Percentiles rank a stretch among this genome's conserved stretches.
Conservation (phyloP, 169 alveolate genomes). For the Eimeria praecox region DNA sequence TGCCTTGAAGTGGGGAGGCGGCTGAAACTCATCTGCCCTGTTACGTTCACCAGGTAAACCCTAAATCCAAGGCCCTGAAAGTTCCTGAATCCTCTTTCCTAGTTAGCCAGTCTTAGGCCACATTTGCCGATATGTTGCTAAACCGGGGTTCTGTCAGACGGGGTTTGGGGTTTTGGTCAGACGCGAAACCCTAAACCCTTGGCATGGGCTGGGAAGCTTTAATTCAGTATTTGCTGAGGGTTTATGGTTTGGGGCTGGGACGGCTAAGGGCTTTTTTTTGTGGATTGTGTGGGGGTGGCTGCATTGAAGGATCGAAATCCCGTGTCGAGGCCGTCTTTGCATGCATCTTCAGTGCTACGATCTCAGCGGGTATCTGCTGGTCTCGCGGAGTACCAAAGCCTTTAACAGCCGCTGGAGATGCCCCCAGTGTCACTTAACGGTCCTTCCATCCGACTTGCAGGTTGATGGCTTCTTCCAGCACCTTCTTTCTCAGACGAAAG, state of each 20-base stretch:
- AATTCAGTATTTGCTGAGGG: background rate
- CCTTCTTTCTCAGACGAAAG: conserved; percentile 80
- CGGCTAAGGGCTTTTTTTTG: background rate
- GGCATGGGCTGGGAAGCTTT: background rate
- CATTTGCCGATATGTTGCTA: conserved; percentile 6
- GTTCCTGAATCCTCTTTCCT: background rate
- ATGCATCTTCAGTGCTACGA: conserved; percentile 96
- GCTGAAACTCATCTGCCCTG: conserved; percentile 90
- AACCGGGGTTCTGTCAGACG: too few relatives aligned
- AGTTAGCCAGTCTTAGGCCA: background rate
- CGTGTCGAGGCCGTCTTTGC: conserved; percentile 94
- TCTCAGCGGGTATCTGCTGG: conserved; percentile 91
- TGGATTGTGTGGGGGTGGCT: background rate
- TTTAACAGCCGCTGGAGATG: conserved; percentile 96
- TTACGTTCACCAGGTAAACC: conserved; percentile 87
- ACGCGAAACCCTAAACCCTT: background rate
- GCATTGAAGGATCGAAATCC: conserved; percentile 89
- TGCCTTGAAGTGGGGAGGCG: conserved; percentile 89
- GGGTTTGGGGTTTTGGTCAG: background rate
- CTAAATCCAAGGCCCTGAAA: background rate
- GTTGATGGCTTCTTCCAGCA: conserved; percentile 91
- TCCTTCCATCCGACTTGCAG: conserved; percentile 92
- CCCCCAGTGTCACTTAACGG: conserved; percentile 93
- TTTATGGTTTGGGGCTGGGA: too few relatives aligned
- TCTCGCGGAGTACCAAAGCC: conserved; percentile 94